Evolutionary conservation across 1,284 basidiomycete genomes (phyloP).

Genomic region (Heterobasidion occidentale): DNA sequence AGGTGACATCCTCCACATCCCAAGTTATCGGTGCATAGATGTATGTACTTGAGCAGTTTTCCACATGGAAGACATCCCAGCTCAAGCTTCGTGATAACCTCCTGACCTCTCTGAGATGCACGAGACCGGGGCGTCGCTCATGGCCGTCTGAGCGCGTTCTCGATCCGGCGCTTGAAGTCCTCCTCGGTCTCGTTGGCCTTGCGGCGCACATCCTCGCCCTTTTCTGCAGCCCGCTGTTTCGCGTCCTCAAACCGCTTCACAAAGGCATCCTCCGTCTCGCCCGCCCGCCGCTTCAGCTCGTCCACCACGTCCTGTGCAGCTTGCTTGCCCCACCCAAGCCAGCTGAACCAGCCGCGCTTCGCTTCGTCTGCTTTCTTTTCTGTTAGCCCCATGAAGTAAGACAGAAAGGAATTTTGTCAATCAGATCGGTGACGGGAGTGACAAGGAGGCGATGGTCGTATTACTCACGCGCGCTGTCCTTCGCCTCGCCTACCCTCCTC

Average conservation of each 20-base stretch:
- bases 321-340: slow-evolving; percentile 13
- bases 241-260: neutral
- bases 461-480: slow-evolving; percentile 3
- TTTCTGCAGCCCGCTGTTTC: neutral
- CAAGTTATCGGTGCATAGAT: no score
- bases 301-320: slow-evolving; percentile 3
- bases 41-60: no score
- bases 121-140: no score
- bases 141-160: neutral
- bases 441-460: neutral
- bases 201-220: neutral
- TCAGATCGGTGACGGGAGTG: neutral
- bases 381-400: neutral
- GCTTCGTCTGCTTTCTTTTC: slow-evolving; percentile 7
- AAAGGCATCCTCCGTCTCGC: slow-evolving; percentile 14
- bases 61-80: no score
- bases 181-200: slow-evolving; percentile 1
- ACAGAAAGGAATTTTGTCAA: no score
- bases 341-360: slow-evolving; percentile 9
- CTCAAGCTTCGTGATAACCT: no score
- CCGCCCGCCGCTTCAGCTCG: slow-evolving; percentile 9
- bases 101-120: no score
- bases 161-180: neutral
- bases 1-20: no score
- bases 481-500: slow-evolving; percentile 4